phyloP scores from a whole-genome alignment of 305 asterid genomes.

The Fraxinus sp. region DNA sequence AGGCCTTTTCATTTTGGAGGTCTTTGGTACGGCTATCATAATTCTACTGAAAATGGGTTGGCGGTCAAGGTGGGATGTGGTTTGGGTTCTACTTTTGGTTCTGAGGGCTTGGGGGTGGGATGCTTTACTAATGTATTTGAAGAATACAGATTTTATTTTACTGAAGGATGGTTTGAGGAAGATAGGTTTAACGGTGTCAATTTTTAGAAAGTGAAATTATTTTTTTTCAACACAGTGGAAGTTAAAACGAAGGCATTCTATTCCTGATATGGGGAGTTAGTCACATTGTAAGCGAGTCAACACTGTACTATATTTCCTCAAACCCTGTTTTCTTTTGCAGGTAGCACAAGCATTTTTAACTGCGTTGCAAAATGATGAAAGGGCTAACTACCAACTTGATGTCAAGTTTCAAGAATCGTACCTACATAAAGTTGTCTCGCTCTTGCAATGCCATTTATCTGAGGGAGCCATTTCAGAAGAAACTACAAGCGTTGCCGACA shows the following conservation, averaged over 20 bases:
- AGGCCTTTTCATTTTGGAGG: background rate
- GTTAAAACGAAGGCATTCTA: constrained; percentile 14
- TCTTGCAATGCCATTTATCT: constrained; percentile 81
- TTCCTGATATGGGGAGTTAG: constrained; percentile 5
- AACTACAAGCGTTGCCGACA: constrained; percentile 35
- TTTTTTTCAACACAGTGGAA: background rate
- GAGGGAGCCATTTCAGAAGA: constrained; percentile 85
- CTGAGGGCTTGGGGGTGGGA: background rate
- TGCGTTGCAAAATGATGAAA: constrained; percentile 94
- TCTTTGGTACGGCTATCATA: background rate
- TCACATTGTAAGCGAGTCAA: constrained; percentile 14
- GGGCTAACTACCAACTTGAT: constrained; percentile 92
- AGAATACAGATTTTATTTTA: background rate
- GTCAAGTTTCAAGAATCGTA: constrained; percentile 97
- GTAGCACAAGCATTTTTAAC: constrained; percentile 86
- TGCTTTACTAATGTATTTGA: constrained; percentile 1
- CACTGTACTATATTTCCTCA: constrained; percentile 20
- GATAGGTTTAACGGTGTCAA: background rate
- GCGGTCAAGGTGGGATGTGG: constrained; percentile 12
- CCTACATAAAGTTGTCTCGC: constrained; percentile 78
- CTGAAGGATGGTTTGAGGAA: background rate
- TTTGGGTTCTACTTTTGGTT: constrained; percentile 13
- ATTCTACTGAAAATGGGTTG: constrained; percentile 9
- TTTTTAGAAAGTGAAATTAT: background rate
- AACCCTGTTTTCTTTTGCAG: constrained; percentile 42